phyloP scores from a whole-genome alignment of 306 rosid genomes.

The Myrica gale region DNA sequence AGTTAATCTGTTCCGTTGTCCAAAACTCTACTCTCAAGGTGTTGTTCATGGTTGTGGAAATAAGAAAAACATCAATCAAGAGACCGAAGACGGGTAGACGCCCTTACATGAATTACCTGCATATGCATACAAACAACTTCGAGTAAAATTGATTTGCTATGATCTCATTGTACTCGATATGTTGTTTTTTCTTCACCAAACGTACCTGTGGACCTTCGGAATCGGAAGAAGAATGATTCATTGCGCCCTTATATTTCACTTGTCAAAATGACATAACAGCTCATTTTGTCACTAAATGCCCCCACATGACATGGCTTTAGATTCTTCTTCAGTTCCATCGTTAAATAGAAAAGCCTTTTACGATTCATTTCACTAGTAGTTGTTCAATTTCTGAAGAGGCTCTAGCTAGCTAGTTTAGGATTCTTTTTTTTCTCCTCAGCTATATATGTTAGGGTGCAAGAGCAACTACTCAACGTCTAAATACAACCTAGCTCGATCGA shows the following conservation, averaged over 20 bases:
- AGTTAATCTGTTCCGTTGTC: too few species aligned
- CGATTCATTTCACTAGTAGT: background rate
- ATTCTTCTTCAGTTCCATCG: constrained; percentile 24
- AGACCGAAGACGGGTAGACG: background rate
- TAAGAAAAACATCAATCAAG: background rate
- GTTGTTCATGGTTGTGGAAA: background rate
- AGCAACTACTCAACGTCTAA: too few species aligned
- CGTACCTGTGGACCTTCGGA: constrained; percentile 36
- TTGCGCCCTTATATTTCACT: constrained; percentile 24
- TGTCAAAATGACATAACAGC: constrained; percentile 38
- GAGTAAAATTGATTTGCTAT: constrained; percentile 28
- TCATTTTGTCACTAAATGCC: constrained; percentile 28
- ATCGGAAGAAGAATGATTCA: constrained; percentile 22
- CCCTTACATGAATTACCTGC: constrained; percentile 13
- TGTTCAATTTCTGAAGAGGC: background rate
- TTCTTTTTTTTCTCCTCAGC: too few species aligned
- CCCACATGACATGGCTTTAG: constrained; percentile 42
- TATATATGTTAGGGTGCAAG: too few species aligned
- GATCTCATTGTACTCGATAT: constrained; percentile 18
- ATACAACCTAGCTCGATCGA: too few species aligned
- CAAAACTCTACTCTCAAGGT: too few species aligned
- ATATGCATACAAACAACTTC: constrained; percentile 12
- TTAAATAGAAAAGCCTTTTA: too few species aligned
- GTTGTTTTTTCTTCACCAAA: constrained; percentile 12
- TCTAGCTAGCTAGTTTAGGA: too few species aligned